Evolutionary conservation across 2,329 filamentous ascomycete genomes (phyloP).

Genomic region (Bimuria novae-zelandiae): DNA sequence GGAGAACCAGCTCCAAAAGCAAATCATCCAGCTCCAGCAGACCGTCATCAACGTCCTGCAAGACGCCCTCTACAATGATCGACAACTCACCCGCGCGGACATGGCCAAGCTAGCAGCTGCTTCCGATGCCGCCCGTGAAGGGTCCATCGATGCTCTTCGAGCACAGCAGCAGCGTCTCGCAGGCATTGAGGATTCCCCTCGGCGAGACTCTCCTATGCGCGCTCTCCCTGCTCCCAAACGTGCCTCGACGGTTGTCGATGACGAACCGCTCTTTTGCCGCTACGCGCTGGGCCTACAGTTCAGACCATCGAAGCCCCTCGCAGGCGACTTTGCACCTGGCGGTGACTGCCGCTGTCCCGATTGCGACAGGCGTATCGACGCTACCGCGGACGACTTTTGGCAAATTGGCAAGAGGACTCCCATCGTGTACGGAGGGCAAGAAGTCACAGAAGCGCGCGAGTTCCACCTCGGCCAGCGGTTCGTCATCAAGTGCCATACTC

Average conservation of each 20-base stretch:
- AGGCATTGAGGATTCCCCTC: constrained; percentile 13
- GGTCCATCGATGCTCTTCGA: constrained; percentile 45
- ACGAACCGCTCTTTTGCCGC: constrained; percentile 35
- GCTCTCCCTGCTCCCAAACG: constrained; percentile 28
- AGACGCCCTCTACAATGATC: constrained; percentile 49
- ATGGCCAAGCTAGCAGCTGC: constrained; percentile 47
- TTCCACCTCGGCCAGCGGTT: constrained; percentile 45
- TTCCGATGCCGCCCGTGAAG: constrained; percentile 48
- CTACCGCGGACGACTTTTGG: constrained; percentile 44
- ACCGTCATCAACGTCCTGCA: constrained; percentile 51
- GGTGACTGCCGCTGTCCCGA: constrained; percentile 36
- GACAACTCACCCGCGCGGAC: constrained; percentile 45
- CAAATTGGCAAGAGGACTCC: constrained; percentile 43
- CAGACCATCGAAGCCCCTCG: constrained; percentile 33
- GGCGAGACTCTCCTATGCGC: constrained; percentile 10
- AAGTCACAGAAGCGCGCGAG: constrained; percentile 42
- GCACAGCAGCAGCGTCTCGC: constrained; percentile 41
- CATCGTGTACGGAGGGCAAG: constrained; percentile 29
- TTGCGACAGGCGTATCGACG: constrained; percentile 34
- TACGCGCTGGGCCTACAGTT: constrained; percentile 44
- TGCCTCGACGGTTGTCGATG: constrained; percentile 27
- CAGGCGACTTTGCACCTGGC: constrained; percentile 38
- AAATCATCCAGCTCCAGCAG: constrained; percentile 50
- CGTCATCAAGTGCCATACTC: constrained; percentile 45
- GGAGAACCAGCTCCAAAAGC: constrained; percentile 49